phyloP scores from a whole-genome alignment of 352 stramenopile species.

The Paralagenidium karlingii region DNA sequence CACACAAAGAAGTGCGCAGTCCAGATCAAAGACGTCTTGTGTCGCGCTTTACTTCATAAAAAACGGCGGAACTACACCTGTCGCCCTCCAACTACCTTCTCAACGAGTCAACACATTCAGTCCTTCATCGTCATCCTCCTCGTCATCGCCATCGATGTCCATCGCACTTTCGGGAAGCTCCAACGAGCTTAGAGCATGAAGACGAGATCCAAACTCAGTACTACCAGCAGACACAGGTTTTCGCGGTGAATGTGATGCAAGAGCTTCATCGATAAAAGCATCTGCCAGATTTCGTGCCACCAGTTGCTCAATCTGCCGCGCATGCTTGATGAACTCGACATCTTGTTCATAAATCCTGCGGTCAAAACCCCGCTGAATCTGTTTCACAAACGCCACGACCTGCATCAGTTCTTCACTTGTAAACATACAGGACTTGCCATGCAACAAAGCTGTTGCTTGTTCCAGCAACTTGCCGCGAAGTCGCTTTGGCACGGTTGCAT shows the following conservation, averaged over 20 bases:
- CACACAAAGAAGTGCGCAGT: no score
- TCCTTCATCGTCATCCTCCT: no score
- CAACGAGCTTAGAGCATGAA: constrained; percentile 7
- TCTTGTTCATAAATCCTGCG: constrained; percentile 24
- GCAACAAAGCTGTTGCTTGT: constrained; percentile 32
- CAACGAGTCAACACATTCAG: no score
- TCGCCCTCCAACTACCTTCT: no score
- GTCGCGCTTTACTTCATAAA: no score
- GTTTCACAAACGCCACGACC: constrained; percentile 41
- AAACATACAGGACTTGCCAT: constrained; percentile 31
- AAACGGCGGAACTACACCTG: no score
- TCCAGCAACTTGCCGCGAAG: constrained; percentile 27
- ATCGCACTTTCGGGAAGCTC: constrained; percentile 14
- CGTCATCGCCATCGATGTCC: constrained; percentile 11
- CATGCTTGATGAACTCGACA: constrained; percentile 27
- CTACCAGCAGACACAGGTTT: neutral
- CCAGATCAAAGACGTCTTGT: no score
- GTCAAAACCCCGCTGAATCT: constrained; percentile 55
- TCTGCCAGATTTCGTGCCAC: constrained; percentile 44
- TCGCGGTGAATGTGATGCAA: neutral
- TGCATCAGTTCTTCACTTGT: constrained; percentile 36
- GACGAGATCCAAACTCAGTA: constrained; percentile 1
- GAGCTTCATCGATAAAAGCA: constrained; percentile 27
- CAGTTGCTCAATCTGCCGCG: constrained; percentile 33
- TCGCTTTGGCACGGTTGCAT: constrained; percentile 20